These are phyloP conservation scores for Arthrobotrys conoides DNA, from an alignment of 2,329 filamentous ascomycete genomes.

Conservation along the genomic window DNA sequence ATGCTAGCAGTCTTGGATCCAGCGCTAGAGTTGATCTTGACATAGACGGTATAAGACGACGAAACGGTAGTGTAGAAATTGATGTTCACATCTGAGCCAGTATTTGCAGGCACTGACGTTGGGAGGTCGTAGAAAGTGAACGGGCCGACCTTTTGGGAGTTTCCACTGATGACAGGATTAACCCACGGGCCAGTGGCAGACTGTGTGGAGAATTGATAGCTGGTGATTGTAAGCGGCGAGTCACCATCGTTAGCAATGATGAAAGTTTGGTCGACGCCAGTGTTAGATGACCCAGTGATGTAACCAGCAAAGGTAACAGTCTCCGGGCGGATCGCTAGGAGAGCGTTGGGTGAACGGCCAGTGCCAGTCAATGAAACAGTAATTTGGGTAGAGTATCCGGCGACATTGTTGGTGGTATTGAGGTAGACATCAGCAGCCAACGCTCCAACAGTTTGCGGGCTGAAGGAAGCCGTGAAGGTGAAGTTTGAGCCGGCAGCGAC, in stretches of 20 bases:
- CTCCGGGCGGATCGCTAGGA: slow-evolving; percentile 70
- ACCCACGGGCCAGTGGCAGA: slow-evolving; percentile 70
- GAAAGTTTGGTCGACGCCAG: slow-evolving; percentile 68
- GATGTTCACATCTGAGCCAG: slow-evolving; percentile 68
- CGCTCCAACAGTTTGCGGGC: slow-evolving; percentile 69
- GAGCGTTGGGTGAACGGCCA: slow-evolving; percentile 69
- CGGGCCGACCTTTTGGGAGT: slow-evolving; percentile 66
- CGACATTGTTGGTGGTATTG: slow-evolving; percentile 69
- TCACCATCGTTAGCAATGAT: slow-evolving; percentile 72
- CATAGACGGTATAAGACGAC: slow-evolving; percentile 71
- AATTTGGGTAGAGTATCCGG: slow-evolving; percentile 70
- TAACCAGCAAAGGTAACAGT: slow-evolving; percentile 71
- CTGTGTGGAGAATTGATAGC: slow-evolving; percentile 69
- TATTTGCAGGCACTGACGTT: slow-evolving; percentile 67
- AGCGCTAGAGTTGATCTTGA: slow-evolving; percentile 71
- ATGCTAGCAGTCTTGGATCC: slow-evolving; percentile 71
- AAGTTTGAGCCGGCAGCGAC: slow-evolving; percentile 68
- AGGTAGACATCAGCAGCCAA: slow-evolving; percentile 70
- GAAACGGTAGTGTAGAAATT: slow-evolving; percentile 69
- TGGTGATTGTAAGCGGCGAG: slow-evolving; percentile 68
- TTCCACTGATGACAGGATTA: slow-evolving; percentile 65
- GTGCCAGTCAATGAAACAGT: slow-evolving; percentile 71
- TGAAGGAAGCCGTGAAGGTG: slow-evolving; percentile 69
- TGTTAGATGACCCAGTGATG: slow-evolving; percentile 68
- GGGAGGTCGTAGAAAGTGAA: slow-evolving; percentile 71